Percentiles rank a stretch among this genome's conserved stretches.
These are phyloP conservation scores for Solanum bulbocastanum DNA, from an alignment of 257 asterid species.

Conservation along the genomic window DNA sequence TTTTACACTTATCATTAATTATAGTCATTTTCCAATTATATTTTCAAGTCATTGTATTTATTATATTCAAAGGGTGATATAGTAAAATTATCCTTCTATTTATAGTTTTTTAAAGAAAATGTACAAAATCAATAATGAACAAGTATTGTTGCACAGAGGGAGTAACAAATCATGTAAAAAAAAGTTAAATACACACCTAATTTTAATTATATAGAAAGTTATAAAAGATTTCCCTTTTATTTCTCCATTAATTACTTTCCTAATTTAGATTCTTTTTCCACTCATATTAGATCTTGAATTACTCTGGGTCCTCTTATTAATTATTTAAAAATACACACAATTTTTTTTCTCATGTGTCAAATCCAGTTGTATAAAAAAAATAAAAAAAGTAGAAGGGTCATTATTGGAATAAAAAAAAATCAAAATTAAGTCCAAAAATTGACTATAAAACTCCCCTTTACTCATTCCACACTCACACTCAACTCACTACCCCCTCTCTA, in stretches of 20 bases:
- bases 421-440: constrained; percentile 11
- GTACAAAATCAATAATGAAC: too few species aligned
- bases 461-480: constrained; percentile 29
- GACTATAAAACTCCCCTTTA: constrained; percentile 51
- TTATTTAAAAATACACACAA: background rate
- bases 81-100: too few species aligned
- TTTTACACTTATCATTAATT: too few species aligned
- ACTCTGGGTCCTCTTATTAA: background rate
- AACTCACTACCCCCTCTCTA: constrained; percentile 1
- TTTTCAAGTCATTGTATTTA: too few species aligned
- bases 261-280: background rate
- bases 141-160: background rate
- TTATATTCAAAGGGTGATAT: background rate
- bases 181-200: background rate
- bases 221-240: background rate
- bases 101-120: background rate
- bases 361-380: background rate
- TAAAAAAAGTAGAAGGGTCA: background rate
- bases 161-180: background rate
- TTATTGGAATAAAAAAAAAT: constrained; percentile 4
- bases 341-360: background rate
- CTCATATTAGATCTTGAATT: background rate
- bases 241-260: background rate
- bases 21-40: too few species aligned
- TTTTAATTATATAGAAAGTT: background rate